Evolutionary conservation across 805 yeast genomes (phyloP).

Genomic region (Spathaspora sp.): DNA sequence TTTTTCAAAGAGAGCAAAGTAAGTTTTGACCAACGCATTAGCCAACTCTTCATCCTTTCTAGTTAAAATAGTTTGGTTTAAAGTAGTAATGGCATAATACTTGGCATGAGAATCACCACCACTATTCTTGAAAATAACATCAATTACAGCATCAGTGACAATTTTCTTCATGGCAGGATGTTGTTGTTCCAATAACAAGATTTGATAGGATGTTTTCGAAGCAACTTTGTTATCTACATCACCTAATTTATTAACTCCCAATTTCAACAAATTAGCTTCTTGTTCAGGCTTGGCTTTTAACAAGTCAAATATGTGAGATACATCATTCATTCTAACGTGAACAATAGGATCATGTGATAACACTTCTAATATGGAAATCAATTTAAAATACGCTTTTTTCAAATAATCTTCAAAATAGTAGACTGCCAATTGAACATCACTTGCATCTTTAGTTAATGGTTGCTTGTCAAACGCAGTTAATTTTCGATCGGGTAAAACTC

Average conservation of each 20-base stretch:
- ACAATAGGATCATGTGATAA: conserved; percentile 88
- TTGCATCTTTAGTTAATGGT: conserved; percentile 48
- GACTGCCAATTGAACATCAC: conserved; percentile 55
- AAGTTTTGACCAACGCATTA: conserved; percentile 75
- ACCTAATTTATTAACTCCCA: conserved; percentile 93
- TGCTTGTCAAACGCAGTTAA: conserved; percentile 70
- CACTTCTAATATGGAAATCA: conserved; percentile 72
- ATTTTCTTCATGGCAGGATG: conserved; percentile 95
- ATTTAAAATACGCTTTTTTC: conserved; percentile 69
- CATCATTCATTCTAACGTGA: conserved; percentile 76
- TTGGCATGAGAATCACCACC: conserved; percentile 78
- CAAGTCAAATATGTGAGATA: conserved; percentile 74
- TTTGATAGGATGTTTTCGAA: conserved; percentile 78
- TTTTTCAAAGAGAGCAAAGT: conserved; percentile 83
- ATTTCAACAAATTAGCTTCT: conserved; percentile 82
- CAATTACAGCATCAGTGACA: conserved; percentile 75
- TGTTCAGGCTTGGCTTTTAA: conserved; percentile 90
- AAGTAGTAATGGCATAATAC: conserved; percentile 82
- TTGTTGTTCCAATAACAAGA: conserved; percentile 76
- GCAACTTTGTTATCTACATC: conserved; percentile 89
- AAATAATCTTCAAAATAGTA: conserved; percentile 88
- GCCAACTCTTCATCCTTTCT: conserved; percentile 77
- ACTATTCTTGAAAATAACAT: conserved; percentile 69
- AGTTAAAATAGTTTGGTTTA: conserved; percentile 89
- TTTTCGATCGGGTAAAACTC: conserved; percentile 84